Conservation (phyloP, 176 grass and related monocot species). For the Otatea glauca region DNA sequence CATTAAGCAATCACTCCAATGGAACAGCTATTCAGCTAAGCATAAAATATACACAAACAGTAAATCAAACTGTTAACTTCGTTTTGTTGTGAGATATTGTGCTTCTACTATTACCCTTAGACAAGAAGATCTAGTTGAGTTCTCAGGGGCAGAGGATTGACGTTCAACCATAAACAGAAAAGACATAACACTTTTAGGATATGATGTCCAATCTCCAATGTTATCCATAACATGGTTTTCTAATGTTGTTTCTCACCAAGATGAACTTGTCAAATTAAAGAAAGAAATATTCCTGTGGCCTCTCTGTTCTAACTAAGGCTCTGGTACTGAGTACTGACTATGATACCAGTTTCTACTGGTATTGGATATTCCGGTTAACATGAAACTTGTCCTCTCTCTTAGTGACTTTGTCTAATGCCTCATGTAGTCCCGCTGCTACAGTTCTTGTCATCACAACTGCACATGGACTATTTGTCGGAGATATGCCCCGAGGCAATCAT, state of each 20-base stretch:
- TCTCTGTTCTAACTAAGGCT: not conserved
- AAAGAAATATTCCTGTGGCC: not conserved
- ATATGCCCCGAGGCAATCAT: no score
- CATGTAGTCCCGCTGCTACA: not conserved
- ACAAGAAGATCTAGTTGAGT: not conserved
- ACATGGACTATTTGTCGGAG: not conserved
- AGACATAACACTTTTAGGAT: not conserved
- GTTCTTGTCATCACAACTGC: conserved; percentile 14
- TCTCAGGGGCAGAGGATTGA: not conserved
- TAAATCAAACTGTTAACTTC: conserved; percentile 14
- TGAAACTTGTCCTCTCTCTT: not conserved
- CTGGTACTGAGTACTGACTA: not conserved
- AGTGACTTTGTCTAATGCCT: not conserved
- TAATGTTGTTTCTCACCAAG: conserved; percentile 3
- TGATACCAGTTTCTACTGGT: not conserved
- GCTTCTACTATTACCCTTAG: not conserved
- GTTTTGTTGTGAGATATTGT: not conserved
- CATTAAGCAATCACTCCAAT: conserved; percentile 44
- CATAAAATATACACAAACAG: conserved; percentile 11
- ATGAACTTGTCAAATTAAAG: conserved; percentile 16
- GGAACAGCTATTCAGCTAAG: not conserved
- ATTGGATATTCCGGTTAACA: conserved; percentile 10
- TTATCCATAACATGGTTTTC: conserved; percentile 24
- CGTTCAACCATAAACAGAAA: conserved; percentile 19
- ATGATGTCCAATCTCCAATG: not conserved